These are phyloP conservation scores for Exophiala dermatitidis DNA, from an alignment of 2,329 filamentous ascomycete species.

Conservation along the genomic window DNA sequence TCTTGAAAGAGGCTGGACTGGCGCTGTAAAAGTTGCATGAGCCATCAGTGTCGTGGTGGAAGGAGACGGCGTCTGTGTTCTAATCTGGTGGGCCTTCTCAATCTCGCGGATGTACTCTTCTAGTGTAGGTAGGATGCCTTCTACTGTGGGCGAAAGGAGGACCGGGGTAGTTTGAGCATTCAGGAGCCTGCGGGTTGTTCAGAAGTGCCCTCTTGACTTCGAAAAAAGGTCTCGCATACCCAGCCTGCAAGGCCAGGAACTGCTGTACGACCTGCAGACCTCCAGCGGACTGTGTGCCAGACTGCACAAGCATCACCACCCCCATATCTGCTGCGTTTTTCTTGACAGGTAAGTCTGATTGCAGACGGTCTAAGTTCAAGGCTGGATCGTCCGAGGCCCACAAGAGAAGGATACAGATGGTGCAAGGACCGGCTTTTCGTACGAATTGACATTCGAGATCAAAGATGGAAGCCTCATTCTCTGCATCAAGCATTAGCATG, in stretches of 20 bases:
- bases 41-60: slow-evolving; percentile 17
- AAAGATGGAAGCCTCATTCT: background rate
- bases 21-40: slow-evolving; percentile 18
- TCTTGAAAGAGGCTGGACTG: slow-evolving; percentile 24
- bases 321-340: background rate
- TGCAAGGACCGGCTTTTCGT: background rate
- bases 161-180: background rate
- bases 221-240: background rate
- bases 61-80: background rate
- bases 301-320: slow-evolving; percentile 7
- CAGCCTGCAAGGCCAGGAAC: slow-evolving; percentile 4
- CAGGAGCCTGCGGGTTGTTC: slow-evolving; percentile 3
- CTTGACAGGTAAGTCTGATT: background rate
- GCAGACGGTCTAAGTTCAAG: background rate
- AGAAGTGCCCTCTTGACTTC: background rate
- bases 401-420: slow-evolving; percentile 11
- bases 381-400: slow-evolving; percentile 5
- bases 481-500: slow-evolving; percentile 7
- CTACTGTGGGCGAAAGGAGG: slow-evolving; percentile 2
- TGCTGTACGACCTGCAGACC: background rate
- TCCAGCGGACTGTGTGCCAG: background rate
- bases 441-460: slow-evolving; percentile 7
- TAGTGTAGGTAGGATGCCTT: slow-evolving; percentile 8
- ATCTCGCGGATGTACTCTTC: slow-evolving; percentile 7
- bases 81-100: background rate